Evolutionary conservation across 495 filamentous ascomycete genomes (phyloP).

Genomic region (Penicillium longicatenatum): DNA sequence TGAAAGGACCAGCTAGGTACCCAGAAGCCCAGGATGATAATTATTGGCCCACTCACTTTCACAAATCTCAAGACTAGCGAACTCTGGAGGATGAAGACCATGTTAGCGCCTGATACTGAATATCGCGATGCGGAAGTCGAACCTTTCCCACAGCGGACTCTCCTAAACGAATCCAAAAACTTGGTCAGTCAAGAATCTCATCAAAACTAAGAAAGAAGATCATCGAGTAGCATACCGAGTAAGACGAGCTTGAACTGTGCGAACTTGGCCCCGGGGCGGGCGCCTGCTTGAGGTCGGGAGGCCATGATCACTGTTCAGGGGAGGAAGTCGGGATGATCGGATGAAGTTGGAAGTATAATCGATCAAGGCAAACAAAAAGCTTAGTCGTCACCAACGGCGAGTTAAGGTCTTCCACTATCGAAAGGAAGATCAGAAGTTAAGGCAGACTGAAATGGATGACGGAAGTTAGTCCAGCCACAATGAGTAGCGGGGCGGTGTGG

Average conservation of each 20-base stretch:
- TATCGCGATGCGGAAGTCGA: conserved; percentile 32
- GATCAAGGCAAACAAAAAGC: conserved; percentile 10
- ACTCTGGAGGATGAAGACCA: conserved; percentile 60
- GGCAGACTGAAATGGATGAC: conserved; percentile 32
- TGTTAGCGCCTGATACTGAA: conserved; percentile 35
- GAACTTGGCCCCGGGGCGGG: conserved; percentile 79
- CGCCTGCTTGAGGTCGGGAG: conserved; percentile 73
- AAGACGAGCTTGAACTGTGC: conserved; percentile 99
- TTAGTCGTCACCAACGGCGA: background rate
- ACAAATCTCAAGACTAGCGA: conserved; percentile 97
- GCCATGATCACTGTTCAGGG: conserved; percentile 62
- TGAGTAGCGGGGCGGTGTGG: conserved; percentile 35
- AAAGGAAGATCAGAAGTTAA: conserved; percentile 20
- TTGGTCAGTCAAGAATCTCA: background rate
- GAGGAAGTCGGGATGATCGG: conserved; percentile 11
- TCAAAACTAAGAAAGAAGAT: background rate
- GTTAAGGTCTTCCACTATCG: conserved; percentile 7
- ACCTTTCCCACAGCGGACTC: conserved; percentile 99
- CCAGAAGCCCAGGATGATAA: no score
- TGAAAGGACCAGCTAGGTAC: background rate
- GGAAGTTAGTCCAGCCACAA: conserved; percentile 32
- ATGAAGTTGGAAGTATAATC: background rate
- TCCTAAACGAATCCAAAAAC: conserved; percentile 53
- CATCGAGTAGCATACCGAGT: conserved; percentile 63
- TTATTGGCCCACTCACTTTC: conserved; percentile 62